phyloP scores from a whole-genome alignment of 768 basidiomycete species.

The Serendipita sp. region DNA sequence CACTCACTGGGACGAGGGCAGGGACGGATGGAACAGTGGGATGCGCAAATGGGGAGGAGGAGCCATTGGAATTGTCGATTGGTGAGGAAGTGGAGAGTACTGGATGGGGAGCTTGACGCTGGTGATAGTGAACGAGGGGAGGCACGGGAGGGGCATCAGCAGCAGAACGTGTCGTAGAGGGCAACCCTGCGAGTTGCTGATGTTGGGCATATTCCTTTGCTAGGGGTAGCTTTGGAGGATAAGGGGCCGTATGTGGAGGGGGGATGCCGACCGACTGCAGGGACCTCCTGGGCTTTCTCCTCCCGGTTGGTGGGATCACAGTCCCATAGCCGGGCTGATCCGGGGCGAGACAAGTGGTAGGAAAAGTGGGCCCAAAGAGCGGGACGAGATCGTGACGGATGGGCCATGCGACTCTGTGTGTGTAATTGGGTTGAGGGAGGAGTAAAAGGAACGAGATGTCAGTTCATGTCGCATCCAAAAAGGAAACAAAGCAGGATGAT shows the following conservation, averaged over 20 bases:
- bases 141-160: not conserved
- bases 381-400: slow-evolving; percentile 76
- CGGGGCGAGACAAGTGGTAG: slow-evolving; percentile 65
- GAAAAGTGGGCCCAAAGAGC: slow-evolving; percentile 79
- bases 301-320: slow-evolving; percentile 33
- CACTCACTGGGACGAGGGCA: slow-evolving; percentile 3
- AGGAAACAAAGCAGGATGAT: no score
- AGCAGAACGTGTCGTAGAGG: not conserved
- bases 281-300: not conserved
- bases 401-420: slow-evolving; percentile 62
- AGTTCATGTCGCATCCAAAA: no score
- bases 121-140: not conserved
- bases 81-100: not conserved
- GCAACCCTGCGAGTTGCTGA: not conserved
- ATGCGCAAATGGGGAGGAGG: not conserved
- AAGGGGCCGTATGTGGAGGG: not conserved
- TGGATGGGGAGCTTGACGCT: not conserved
- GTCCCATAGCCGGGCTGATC: slow-evolving; percentile 80
- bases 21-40: not conserved
- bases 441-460: slow-evolving; percentile 5
- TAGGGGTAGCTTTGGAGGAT: not conserved
- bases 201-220: not conserved
- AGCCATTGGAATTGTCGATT: not conserved
- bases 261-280: slow-evolving; percentile 6
- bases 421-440: slow-evolving; percentile 8